Conservation (phyloP, 805 yeast species). For the Candida mattraensis region DNA sequence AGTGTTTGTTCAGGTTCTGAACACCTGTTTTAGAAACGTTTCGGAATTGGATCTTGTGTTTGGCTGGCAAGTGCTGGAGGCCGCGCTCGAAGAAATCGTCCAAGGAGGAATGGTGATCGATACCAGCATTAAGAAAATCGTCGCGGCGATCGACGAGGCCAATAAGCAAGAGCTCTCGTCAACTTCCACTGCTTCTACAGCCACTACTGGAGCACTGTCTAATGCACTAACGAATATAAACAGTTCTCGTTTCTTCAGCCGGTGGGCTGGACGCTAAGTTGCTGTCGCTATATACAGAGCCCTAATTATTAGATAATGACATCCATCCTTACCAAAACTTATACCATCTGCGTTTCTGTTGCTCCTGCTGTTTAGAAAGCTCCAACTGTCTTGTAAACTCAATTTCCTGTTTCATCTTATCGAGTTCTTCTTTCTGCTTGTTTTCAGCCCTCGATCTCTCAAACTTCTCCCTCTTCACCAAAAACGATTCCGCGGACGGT, state of each 20-base stretch:
- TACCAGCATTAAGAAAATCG: conserved; percentile 79
- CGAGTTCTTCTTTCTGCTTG: conserved; percentile 40
- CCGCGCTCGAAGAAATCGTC: conserved; percentile 86
- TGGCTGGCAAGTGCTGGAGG: conserved; percentile 96
- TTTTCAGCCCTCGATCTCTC: conserved; percentile 48
- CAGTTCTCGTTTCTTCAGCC: conserved; percentile 11
- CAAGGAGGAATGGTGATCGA: conserved; percentile 99
- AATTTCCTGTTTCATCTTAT: conserved; percentile 39
- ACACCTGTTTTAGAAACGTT: conserved; percentile 89
- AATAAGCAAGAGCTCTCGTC: conserved; percentile 46
- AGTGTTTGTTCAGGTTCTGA: conserved; percentile 93
- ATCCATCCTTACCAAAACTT: conserved; percentile 20
- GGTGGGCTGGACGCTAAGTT: conserved; percentile 18
- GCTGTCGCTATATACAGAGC: too few relatives aligned
- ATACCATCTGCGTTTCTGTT: too few relatives aligned
- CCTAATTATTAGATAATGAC: not conserved
- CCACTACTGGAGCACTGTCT: conserved; percentile 10
- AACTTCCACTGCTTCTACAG: conserved; percentile 14
- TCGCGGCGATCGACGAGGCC: conserved; percentile 77
- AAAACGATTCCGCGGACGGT: conserved; percentile 35
- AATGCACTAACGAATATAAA: conserved; percentile 14
- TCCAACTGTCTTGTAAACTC: conserved; percentile 27
- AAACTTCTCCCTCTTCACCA: conserved; percentile 43
- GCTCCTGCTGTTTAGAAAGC: too few relatives aligned
- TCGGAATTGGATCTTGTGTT: conserved; percentile 96